A percentile compares a stretch with the other conserved stretches of the same genome.
Conservation (phyloP, 1,284 basidiomycete genomes). For the Inonotus obliquus region DNA sequence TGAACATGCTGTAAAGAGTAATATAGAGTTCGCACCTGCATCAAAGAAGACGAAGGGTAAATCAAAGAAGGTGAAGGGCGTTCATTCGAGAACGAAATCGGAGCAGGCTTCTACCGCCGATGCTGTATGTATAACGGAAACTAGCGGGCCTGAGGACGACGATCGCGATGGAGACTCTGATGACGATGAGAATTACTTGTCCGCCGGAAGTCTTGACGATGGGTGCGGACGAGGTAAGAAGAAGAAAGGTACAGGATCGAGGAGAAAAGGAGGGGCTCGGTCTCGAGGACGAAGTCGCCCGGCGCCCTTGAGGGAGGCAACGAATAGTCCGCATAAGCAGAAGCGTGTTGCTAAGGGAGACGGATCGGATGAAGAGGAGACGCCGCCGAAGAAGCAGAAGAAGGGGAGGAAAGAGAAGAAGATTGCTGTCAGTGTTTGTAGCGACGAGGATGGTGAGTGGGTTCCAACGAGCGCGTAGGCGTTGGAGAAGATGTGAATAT, state of each 20-base stretch:
- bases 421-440: not conserved
- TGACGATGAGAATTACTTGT: not conserved
- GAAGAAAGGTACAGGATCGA: not conserved
- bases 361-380: slow-evolving; percentile 22
- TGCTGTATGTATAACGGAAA: not conserved
- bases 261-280: not conserved
- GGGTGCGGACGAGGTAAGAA: not conserved
- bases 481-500: not conserved
- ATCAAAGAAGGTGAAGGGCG: slow-evolving; percentile 30
- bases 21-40: slow-evolving; percentile 53
- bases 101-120: slow-evolving; percentile 17
- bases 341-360: slow-evolving; percentile 7
- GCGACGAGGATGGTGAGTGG: slow-evolving; percentile 12
- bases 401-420: slow-evolving; percentile 7
- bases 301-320: slow-evolving; percentile 9
- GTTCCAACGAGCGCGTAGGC: not conserved
- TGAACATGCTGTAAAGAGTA: slow-evolving; percentile 63
- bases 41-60: slow-evolving; percentile 47
- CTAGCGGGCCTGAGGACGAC: not conserved
- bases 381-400: slow-evolving; percentile 36
- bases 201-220: not conserved
- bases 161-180: slow-evolving; percentile 11
- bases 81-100: slow-evolving; percentile 14
- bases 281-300: not conserved
- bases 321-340: slow-evolving; percentile 11